A percentile compares a stretch with the other conserved stretches of the same genome.
Conservation (phyloP, 768 basidiomycete genomes). For the Mycena maculata region DNA sequence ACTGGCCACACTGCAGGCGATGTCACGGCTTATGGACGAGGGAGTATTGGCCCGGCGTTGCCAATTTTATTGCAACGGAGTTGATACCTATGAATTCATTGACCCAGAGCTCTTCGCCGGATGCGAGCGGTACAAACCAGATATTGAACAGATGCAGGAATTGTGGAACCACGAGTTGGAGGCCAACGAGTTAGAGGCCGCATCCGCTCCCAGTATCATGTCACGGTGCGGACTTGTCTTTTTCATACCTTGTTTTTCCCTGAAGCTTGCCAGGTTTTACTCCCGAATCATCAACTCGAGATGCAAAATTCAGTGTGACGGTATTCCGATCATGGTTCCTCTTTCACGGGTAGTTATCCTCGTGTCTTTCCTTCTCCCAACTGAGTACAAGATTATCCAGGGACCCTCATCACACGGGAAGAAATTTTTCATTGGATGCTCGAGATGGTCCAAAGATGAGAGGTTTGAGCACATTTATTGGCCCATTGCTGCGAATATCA, state of each 20-base stretch:
- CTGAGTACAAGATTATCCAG: background rate
- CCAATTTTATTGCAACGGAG: conserved; percentile 3
- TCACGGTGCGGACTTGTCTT: conserved; percentile 4
- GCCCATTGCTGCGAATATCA: conserved; percentile 11
- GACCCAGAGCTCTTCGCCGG: conserved; percentile 13
- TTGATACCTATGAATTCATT: conserved; percentile 11
- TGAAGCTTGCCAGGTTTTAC: conserved; percentile 12
- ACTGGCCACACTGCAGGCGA: conserved; percentile 7
- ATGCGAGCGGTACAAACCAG: conserved; percentile 15
- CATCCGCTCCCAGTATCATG: background rate
- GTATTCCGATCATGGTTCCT: conserved; percentile 3
- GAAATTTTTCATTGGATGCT: conserved; percentile 13
- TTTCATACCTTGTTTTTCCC: background rate
- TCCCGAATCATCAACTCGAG: background rate
- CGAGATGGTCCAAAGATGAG: conserved; percentile 3
- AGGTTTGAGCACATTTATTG: conserved; percentile 2
- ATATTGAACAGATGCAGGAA: background rate
- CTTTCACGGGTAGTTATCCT: conserved; percentile 7
- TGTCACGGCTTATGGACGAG: background rate
- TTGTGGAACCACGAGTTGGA: conserved; percentile 24
- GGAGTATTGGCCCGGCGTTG: background rate
- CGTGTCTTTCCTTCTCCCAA: background rate
- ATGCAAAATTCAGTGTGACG: conserved; percentile 13
- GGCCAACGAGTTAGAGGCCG: conserved; percentile 17
- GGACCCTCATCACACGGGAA: background rate